phyloP scores from a whole-genome alignment of 306 rosid species.

The Cucurbita pepo region DNA sequence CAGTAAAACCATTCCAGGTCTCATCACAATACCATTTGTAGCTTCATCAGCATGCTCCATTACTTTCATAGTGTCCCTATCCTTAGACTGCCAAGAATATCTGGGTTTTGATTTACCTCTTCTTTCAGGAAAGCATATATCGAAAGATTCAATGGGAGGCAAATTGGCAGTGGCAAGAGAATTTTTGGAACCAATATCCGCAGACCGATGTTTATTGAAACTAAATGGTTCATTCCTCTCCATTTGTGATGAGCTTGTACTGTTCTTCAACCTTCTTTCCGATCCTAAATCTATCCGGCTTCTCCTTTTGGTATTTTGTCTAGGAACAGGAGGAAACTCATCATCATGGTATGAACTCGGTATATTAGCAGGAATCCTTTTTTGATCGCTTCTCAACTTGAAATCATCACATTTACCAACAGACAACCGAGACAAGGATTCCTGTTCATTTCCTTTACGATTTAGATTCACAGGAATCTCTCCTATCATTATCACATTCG shows the following conservation, averaged over 20 bases:
- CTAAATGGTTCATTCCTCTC: constrained; percentile 2
- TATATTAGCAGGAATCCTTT: neutral
- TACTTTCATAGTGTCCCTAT: neutral
- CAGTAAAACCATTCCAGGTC: constrained; percentile 55
- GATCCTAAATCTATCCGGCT: constrained; percentile 1
- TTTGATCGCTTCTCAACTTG: neutral
- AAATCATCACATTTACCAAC: neutral
- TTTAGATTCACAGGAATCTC: neutral
- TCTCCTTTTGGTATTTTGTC: neutral
- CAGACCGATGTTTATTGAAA: neutral
- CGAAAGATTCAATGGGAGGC: constrained; percentile 14
- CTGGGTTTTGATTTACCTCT: neutral
- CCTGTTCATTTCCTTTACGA: neutral
- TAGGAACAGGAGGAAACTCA: neutral
- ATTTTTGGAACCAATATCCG: neutral
- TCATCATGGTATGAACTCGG: neutral
- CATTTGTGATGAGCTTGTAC: neutral
- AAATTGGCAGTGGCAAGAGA: neutral
- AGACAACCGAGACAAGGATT: neutral
- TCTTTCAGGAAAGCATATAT: constrained; percentile 22
- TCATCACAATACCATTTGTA: constrained; percentile 10
- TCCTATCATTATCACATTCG: constrained; percentile 4
- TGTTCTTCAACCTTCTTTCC: neutral
- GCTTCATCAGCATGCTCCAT: neutral
- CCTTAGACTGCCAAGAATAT: neutral